Evolutionary conservation across 2,329 filamentous ascomycete genomes (phyloP), one percentile per base, ranked within the genome.

Genomic region (Colletotrichum coccodes): DNA sequence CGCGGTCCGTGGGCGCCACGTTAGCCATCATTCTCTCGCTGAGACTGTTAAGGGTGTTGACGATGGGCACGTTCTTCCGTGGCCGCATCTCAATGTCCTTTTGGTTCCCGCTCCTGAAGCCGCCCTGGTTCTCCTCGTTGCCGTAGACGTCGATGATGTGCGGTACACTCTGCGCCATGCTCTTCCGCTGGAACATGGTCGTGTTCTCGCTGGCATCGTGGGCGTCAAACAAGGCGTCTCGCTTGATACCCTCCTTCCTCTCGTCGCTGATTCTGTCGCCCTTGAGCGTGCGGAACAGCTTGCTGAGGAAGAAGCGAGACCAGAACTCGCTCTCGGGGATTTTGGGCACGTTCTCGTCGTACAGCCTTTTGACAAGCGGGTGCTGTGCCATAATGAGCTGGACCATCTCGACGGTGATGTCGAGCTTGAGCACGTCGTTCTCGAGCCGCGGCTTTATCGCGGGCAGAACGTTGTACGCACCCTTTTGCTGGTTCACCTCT

Each of bases 41-140:
- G 64, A 98, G 87, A 70, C 88, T 94, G 78, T 99, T 99, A 64
- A 99, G 84, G 0, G 94, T 94, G 70, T 92, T 90, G 71, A 98
- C 91, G 70, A 98, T 97, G 12, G 94, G 95, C 2, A 96, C 91
- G 76, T 96, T 95, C 52, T 88, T 83, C 12, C 90, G 86, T 2
- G 94, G 94, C 38, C 94, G 89, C 94, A 98, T 98, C 72, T 97
- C 96, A 40, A 92, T 83, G 77, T 98, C 94, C 63, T 95, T 94
- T 60, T 92, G 87, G 78, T 99, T 98, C 57, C 96, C 96, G 70
- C 87, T 82, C 74, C 87, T 91, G 75, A 91, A 89, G 60, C 95
- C 93, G 73, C 94, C 97, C 79, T 97, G 91, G 75, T 99, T 95
- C 78, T 96, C 93, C 80, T 98, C 96, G 76, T 99, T 99, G 34